Evolutionary conservation across 2,329 filamentous ascomycete genomes (phyloP), one percentile per base, ranked within the genome.

Genomic region (Chaetothyriales sp.): DNA sequence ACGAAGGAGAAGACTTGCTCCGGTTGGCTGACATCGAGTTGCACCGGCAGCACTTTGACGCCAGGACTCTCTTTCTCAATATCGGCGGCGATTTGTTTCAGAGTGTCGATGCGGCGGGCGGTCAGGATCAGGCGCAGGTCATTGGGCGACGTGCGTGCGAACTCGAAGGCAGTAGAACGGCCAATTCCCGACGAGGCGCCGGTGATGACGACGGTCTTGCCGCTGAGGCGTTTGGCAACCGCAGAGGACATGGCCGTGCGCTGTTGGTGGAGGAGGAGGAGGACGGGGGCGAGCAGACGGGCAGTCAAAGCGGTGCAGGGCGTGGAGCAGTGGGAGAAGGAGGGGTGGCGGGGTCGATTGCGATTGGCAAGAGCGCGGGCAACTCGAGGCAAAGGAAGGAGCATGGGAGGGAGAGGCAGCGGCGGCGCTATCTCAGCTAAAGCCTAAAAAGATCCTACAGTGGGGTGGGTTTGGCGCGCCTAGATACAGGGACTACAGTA

Each of bases 141-240:
- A 53, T 82, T 77, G 6, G 88, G 87, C 19, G 85, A 78, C 1
- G 89, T 90, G 53, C 87, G 81, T 33, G 92, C 92, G 64, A 97
- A 98, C 69, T 97, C 92, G 59, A 90, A 73, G 18, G 90, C 92
- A 48, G 70, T 73, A 56, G 68, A 70, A 52, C 62, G 80, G 20
- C 92, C 92, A 68, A 98, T 97, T 56, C 92, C 92, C 18, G 88
- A 94, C 4, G 86, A 92, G 29, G 92, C 92, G 52, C 92, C 92
- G 5, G 92, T 97, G 58, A 98, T 79, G 54, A 97, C 70, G 54
- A 97, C 75, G 3, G 89, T 97, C 73, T 97, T 97, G 77, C 89
- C 89, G 63, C 84, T 77, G 55, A 98, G 85, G 72, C 90, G 88
- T 69, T 87, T 84, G 57, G 77, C 77, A 70, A 85, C 81, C 64